A percentile compares a stretch with the other conserved stretches of the same genome.
Evolutionary conservation across 768 basidiomycete genomes (phyloP).

Genomic region (Mycena galericulata): DNA sequence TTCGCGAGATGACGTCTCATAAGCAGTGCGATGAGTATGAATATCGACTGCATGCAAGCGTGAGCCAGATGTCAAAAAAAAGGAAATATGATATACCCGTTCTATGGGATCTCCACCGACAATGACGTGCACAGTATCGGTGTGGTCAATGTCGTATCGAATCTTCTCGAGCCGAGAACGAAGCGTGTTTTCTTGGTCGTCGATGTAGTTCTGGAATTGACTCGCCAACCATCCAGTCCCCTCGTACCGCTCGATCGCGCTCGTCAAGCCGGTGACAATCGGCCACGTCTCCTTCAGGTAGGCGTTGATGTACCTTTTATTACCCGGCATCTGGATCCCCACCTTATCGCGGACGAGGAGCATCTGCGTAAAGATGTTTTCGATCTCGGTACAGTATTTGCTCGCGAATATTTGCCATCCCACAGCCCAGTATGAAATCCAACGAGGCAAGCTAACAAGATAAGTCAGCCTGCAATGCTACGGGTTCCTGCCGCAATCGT

Average conservation of each 20-base stretch:
- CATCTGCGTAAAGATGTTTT: conserved; percentile 28
- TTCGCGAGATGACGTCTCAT: conserved; percentile 24
- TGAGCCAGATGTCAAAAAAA: too few relatives aligned
- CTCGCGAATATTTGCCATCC: conserved; percentile 34
- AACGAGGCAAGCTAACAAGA: conserved; percentile 24
- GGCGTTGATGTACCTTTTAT: conserved; percentile 14
- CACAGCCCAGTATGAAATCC: conserved; percentile 32
- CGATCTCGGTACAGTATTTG: conserved; percentile 27
- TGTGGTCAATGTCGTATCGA: conserved; percentile 17
- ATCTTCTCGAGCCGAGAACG: conserved; percentile 4
- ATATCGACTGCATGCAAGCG: background rate
- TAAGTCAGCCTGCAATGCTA: background rate
- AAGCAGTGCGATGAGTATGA: background rate
- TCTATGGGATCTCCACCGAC: background rate
- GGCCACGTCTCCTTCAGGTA: conserved; percentile 18
- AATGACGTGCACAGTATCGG: conserved; percentile 7
- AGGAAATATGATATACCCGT: conserved; percentile 17
- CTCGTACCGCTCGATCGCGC: conserved; percentile 6
- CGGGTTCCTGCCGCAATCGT: background rate
- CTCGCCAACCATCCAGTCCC: conserved; percentile 7
- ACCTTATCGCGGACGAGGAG: conserved; percentile 9
- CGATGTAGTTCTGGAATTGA: conserved; percentile 19
- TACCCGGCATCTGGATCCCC: conserved; percentile 28
- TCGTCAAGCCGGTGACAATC: conserved; percentile 2
- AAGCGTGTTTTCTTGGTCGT: conserved; percentile 13